Evolutionary conservation across 768 basidiomycete genomes (phyloP).

Genomic region (Lactarius indigo): DNA sequence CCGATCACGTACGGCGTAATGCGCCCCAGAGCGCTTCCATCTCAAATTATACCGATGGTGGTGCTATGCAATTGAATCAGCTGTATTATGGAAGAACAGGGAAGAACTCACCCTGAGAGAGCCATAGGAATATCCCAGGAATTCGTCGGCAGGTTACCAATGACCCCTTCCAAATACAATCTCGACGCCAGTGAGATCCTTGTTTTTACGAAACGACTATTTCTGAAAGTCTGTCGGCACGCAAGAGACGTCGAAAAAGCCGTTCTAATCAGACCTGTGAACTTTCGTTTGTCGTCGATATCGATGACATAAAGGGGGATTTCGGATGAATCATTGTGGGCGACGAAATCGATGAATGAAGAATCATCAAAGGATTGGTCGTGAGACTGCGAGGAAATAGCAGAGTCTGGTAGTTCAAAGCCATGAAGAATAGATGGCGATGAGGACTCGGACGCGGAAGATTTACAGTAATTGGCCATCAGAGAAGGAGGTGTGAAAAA

Average conservation of each 20-base stretch:
- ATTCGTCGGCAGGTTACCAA: conserved; percentile 58
- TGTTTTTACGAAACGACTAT: conserved; percentile 41
- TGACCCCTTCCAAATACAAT: conserved; percentile 55
- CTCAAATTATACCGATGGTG: conserved; percentile 57
- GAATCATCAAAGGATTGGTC: conserved; percentile 45
- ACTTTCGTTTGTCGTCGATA: conserved; percentile 52
- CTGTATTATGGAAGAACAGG: background rate
- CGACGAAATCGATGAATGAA: conserved; percentile 65
- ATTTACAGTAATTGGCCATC: no score
- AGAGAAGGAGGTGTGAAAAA: conserved; percentile 19
- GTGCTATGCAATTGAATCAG: conserved; percentile 29
- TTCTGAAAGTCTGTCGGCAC: conserved; percentile 49
- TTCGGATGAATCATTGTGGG: conserved; percentile 49
- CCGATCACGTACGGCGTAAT: conserved; percentile 36
- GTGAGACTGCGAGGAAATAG: background rate
- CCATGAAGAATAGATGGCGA: conserved; percentile 12
- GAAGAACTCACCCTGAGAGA: conserved; percentile 47
- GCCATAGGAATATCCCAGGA: no score
- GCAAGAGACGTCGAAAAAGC: conserved; percentile 51
- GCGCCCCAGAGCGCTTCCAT: conserved; percentile 60
- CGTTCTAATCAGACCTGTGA: conserved; percentile 51
- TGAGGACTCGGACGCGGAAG: background rate
- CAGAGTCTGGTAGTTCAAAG: background rate
- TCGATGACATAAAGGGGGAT: conserved; percentile 60
- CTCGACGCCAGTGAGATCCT: conserved; percentile 49